These are phyloP conservation scores for Aspergillus sp. DNA, from an alignment of 2,329 filamentous ascomycete genomes.

Conservation along the genomic window DNA sequence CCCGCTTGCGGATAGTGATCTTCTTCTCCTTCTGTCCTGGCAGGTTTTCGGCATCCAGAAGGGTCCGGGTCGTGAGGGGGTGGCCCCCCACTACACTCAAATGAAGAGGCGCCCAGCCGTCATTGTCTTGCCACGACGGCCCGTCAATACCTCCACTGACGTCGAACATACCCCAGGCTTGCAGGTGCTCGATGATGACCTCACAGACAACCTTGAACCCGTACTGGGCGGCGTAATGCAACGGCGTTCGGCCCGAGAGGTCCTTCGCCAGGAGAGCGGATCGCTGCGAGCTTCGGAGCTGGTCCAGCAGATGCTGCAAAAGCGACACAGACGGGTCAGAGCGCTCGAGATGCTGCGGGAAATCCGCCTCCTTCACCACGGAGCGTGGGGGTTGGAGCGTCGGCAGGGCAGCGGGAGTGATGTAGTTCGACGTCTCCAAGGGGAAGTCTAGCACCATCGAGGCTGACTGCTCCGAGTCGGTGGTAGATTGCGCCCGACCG, in stretches of 20 bases:
- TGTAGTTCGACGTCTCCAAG: conserved; percentile 66
- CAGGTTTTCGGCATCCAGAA: conserved; percentile 80
- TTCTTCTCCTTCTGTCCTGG: conserved; percentile 63
- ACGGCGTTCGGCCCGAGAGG: conserved; percentile 75
- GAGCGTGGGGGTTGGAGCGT: conserved; percentile 60
- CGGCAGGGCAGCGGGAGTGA: conserved; percentile 74
- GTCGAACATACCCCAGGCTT: conserved; percentile 83
- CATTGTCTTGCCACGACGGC: conserved; percentile 83
- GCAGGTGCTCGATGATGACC: conserved; percentile 83
- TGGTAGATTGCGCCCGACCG: conserved; percentile 67
- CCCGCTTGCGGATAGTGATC: conserved; percentile 63
- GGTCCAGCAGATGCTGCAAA: conserved; percentile 62
- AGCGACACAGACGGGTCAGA: conserved; percentile 76
- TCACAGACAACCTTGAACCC: conserved; percentile 90
- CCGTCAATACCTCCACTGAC: conserved; percentile 84
- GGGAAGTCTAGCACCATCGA: conserved; percentile 52
- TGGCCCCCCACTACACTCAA: conserved; percentile 91
- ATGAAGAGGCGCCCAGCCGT: conserved; percentile 88
- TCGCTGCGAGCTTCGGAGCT: conserved; percentile 67
- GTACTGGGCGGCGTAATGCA: conserved; percentile 94
- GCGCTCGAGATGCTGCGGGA: conserved; percentile 58
- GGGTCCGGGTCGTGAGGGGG: conserved; percentile 74
- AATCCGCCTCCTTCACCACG: conserved; percentile 66
- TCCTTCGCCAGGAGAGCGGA: conserved; percentile 68
- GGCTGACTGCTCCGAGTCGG: conserved; percentile 52